These are phyloP conservation scores for Trametes cubensis DNA, from an alignment of 768 basidiomycete genomes.

Conservation along the genomic window DNA sequence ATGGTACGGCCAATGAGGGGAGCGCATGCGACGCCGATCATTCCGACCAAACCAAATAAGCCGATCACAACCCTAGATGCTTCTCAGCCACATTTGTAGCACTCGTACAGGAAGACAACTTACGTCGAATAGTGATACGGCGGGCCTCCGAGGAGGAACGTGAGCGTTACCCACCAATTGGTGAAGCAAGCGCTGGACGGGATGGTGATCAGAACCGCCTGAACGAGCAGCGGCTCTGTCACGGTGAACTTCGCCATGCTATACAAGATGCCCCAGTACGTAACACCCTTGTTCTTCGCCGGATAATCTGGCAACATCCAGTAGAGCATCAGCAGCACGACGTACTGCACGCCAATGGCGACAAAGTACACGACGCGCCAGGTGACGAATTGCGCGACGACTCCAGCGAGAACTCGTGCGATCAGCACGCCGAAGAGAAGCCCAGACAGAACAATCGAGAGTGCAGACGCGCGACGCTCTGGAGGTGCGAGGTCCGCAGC, in stretches of 20 bases:
- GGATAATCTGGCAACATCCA: constrained; percentile 82
- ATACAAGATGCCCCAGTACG: constrained; percentile 68
- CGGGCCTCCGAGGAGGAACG: constrained; percentile 77
- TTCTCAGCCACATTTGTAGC: constrained; percentile 8
- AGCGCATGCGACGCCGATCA: constrained; percentile 66
- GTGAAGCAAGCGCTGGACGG: constrained; percentile 59
- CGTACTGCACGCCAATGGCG: constrained; percentile 68
- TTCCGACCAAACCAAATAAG: constrained; percentile 51
- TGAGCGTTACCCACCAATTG: constrained; percentile 58
- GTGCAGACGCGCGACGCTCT: constrained; percentile 68
- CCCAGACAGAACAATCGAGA: constrained; percentile 69
- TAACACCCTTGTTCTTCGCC: constrained; percentile 64
- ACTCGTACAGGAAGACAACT: constrained; percentile 17
- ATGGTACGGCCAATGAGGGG: constrained; percentile 71
- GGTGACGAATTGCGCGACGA: constrained; percentile 69
- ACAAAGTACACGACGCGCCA: constrained; percentile 82
- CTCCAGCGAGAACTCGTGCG: constrained; percentile 73
- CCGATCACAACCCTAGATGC: constrained; percentile 47
- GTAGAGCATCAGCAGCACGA: constrained; percentile 62
- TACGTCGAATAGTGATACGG: constrained; percentile 79
- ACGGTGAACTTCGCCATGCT: constrained; percentile 78
- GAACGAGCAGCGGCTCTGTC: constrained; percentile 80
- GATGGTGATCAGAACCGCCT: constrained; percentile 63
- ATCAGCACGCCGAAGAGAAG: constrained; percentile 73
- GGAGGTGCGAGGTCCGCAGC: constrained; percentile 84